Percentiles rank a stretch among this genome's conserved stretches.
Evolutionary conservation across 768 basidiomycete species (phyloP).

Genomic region (Trametes gibbosa): DNA sequence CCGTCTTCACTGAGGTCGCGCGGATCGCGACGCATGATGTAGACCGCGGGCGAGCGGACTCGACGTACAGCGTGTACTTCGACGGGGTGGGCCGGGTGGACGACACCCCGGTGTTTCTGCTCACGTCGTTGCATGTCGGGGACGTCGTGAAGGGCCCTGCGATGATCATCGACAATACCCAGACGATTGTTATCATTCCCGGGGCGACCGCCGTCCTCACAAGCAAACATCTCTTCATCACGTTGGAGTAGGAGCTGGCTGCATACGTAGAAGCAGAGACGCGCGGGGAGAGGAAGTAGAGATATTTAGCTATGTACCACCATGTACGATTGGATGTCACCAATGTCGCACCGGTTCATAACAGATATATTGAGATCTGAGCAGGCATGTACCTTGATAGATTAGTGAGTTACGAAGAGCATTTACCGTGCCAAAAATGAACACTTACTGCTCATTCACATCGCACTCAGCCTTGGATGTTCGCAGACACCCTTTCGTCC

Average conservation of each 20-base stretch:
- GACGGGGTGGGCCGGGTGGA: conserved; percentile 73
- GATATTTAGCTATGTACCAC: neutral
- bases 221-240: conserved; percentile 64
- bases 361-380: neutral
- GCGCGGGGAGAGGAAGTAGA: neutral
- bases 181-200: conserved; percentile 88
- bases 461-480: conserved; percentile 18
- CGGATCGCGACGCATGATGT: conserved; percentile 43
- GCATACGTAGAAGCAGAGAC: neutral
- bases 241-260: conserved; percentile 29
- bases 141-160: conserved; percentile 81
- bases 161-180: conserved; percentile 93
- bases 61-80: conserved; percentile 73
- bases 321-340: neutral
- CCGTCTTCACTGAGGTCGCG: conserved; percentile 74
- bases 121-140: conserved; percentile 65
- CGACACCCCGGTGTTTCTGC: conserved; percentile 76
- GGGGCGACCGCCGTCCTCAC: conserved; percentile 64
- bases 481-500: too few relatives aligned
- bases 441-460: conserved; percentile 12
- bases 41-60: conserved; percentile 44
- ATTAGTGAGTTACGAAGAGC: conserved; percentile 22
- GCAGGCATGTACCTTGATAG: conserved; percentile 22
- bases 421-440: neutral
- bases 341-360: neutral